A percentile compares a stretch with the other conserved stretches of the same genome.
These are phyloP conservation scores for Didymella segeticola DNA, from an alignment of 2,329 filamentous ascomycete species.

Conservation along the genomic window DNA sequence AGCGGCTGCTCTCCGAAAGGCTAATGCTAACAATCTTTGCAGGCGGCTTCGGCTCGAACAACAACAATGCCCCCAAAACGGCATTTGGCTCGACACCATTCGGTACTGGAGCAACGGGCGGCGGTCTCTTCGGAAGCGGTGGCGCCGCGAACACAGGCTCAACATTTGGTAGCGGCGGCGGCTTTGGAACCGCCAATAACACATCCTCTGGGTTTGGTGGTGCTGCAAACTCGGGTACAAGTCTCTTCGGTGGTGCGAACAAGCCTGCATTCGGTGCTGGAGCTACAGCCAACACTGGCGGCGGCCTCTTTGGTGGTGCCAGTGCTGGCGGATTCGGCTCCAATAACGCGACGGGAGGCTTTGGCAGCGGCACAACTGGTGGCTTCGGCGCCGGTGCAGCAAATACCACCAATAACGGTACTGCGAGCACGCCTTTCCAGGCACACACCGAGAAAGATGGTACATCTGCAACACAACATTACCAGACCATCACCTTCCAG, in stretches of 20 bases:
- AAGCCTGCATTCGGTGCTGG: conserved; percentile 39
- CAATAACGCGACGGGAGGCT: conserved; percentile 29
- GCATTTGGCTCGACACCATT: conserved; percentile 43
- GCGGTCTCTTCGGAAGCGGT: conserved; percentile 45
- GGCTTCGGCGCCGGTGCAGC: conserved; percentile 38
- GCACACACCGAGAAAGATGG: conserved; percentile 76
- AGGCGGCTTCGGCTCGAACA: conserved; percentile 44
- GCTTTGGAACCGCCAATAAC: conserved; percentile 34
- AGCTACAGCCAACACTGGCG: conserved; percentile 31
- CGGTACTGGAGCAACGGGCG: conserved; percentile 41
- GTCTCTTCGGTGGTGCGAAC: conserved; percentile 40
- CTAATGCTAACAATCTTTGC: conserved; percentile 29
- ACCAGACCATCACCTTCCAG: conserved; percentile 81
- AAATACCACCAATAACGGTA: conserved; percentile 61
- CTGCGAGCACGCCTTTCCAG: conserved; percentile 69
- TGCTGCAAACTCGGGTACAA: conserved; percentile 33
- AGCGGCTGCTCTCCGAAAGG: not conserved
- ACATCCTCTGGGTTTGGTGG: conserved; percentile 35
- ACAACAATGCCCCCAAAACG: conserved; percentile 26
- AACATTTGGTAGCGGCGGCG: conserved; percentile 18
- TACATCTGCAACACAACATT: conserved; percentile 63
- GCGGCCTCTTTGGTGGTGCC: conserved; percentile 39
- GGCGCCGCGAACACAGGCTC: conserved; percentile 23
- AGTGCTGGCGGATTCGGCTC: conserved; percentile 40
- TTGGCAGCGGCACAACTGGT: conserved; percentile 33